Base-by-base conservation (phyloP, 2,329 filamentous ascomycete genomes). In the Dactylellina sp. region DNA sequence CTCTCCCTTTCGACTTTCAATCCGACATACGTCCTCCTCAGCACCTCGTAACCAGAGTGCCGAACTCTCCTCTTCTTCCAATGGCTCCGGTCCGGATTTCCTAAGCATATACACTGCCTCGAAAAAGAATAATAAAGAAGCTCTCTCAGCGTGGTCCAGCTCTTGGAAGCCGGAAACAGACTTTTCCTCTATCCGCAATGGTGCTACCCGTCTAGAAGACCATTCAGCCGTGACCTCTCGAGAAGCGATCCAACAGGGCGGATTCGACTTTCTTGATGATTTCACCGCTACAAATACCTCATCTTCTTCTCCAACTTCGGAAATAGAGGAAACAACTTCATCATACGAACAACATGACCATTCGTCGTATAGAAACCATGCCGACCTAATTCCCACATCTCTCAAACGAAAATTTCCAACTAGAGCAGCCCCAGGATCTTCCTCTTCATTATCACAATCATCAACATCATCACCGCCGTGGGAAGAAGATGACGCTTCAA, bases 111-210 rank as follows among this genome's bases (percentile, higher is more conserved):
- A 65, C 68, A 49, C 46, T 14, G 60, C 68, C 35, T 55, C 64
- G 22, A 50, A 50, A 44, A 28, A 7, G 7, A 22, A 28, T 3
- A 61, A 61, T 9, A 55, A 72, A 44, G 53, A 60, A 11, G 60
- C 68, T 2, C 24, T 71, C 7, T 44, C 60, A 7, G 40, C 25
- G 3, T 72, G 68, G 68, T n/a, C 59, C 47, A 35, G 18, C 11
- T 46, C 59, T 1, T 72, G 68, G 68, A 72, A 72, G 24, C 47
- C 68, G 7, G 68, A 72, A 44, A 65, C 60, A 18, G 68, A 72
- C 40, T 35, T 65, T 14, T 64, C 52, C 5, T 28, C 60, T 7
- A 61, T 72, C 53, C 37, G 61, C 7, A 46, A 55, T 40, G 24
- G 53, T 22, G 50, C 46, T 16, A 57, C 57, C 2, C 24, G 55